Evolutionary conservation across 768 basidiomycete species (phyloP).

Genomic region (Agaricus subrufescens): DNA sequence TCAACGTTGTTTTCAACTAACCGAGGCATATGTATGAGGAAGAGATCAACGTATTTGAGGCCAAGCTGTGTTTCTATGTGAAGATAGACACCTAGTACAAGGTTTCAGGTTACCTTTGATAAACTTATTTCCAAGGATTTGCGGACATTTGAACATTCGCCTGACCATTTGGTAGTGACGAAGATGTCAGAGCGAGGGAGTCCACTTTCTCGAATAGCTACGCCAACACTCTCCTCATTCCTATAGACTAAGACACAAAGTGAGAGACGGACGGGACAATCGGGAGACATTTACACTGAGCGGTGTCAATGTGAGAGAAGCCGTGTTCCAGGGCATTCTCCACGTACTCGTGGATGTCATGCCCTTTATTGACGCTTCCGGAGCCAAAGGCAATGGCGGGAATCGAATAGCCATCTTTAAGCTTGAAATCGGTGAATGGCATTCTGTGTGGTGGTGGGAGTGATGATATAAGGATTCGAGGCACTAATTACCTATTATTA

Average conservation of each 20-base stretch:
- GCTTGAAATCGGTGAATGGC: slow-evolving; percentile 32
- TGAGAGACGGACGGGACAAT: neutral
- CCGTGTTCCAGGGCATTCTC: slow-evolving; percentile 55
- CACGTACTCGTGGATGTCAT: slow-evolving; percentile 50
- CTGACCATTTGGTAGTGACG: slow-evolving; percentile 51
- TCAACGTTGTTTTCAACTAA: slow-evolving; percentile 27
- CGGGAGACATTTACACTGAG: slow-evolving; percentile 36
- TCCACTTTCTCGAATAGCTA: slow-evolving; percentile 31
- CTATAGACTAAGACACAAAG: slow-evolving; percentile 26
- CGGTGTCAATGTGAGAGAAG: slow-evolving; percentile 62
- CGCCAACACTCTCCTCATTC: slow-evolving; percentile 29
- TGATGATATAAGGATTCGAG: neutral
- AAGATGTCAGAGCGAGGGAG: slow-evolving; percentile 40
- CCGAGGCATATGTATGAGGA: slow-evolving; percentile 58
- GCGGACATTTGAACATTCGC: slow-evolving; percentile 28
- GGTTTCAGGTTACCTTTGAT: slow-evolving; percentile 32
- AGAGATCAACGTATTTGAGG: slow-evolving; percentile 58
- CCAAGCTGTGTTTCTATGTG: slow-evolving; percentile 42
- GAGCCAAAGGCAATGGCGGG: slow-evolving; percentile 63
- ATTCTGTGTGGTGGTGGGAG: slow-evolving; percentile 16
- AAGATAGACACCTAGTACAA: neutral
- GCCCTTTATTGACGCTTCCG: slow-evolving; percentile 39
- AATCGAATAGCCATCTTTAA: slow-evolving; percentile 44
- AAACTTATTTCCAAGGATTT: slow-evolving; percentile 44
- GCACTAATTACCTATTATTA: too few species aligned